phyloP scores from a whole-genome alignment of 73 alveolate genomes.

The Paramecium primaurelia region DNA sequence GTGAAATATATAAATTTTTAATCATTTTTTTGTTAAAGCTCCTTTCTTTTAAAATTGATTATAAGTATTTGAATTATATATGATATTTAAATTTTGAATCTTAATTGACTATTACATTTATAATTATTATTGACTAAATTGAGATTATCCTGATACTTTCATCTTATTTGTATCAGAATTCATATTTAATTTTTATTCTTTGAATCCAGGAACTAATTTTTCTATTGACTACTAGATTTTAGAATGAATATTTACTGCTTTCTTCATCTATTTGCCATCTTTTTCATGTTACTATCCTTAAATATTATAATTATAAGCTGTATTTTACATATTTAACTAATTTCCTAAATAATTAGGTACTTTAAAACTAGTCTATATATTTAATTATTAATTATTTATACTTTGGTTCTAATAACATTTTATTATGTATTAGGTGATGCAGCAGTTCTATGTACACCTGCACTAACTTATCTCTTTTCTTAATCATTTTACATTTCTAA shows the following conservation, averaged over 20 bases:
- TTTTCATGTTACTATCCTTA: background rate
- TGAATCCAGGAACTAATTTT: background rate
- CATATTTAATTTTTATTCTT: background rate
- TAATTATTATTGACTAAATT: background rate
- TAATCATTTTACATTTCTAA: background rate
- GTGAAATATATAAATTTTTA: background rate
- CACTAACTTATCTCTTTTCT: background rate
- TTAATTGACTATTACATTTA: background rate
- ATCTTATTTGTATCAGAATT: background rate
- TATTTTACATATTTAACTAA: background rate
- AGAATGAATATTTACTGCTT: background rate
- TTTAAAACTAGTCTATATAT: background rate
- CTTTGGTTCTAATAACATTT: slow-evolving; percentile 23
- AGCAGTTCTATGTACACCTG: background rate
- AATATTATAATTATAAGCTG: slow-evolving; percentile 1
- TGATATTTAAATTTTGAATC: slow-evolving; percentile 39
- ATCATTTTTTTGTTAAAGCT: background rate
- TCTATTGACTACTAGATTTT: slow-evolving; percentile 3
- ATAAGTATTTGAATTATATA: slow-evolving; percentile 52
- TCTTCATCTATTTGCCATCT: background rate
- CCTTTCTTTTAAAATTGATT: slow-evolving; percentile 16
- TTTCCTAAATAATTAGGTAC: slow-evolving; percentile 11
- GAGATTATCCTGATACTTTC: background rate
- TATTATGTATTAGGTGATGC: slow-evolving; percentile 6
- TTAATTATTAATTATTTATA: background rate